Conservation (phyloP, 1,139 yeast genomes). For the Geotrichum siamense region DNA sequence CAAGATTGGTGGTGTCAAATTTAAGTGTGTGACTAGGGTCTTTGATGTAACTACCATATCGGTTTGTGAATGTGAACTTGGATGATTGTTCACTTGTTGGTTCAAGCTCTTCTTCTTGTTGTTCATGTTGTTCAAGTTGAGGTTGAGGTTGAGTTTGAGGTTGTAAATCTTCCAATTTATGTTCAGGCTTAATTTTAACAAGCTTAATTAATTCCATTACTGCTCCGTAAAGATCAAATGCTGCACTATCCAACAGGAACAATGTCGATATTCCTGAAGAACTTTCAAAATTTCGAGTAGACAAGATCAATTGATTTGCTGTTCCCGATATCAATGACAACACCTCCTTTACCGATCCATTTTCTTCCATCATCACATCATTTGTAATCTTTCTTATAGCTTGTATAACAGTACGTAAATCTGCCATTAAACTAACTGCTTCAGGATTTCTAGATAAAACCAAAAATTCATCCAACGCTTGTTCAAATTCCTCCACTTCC, state of each 20-base stretch:
- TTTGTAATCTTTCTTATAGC: constrained; percentile 34
- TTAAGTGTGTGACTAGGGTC: constrained; percentile 2
- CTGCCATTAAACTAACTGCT: constrained; percentile 24
- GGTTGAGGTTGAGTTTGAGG: constrained; percentile 7
- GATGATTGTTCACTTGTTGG: background rate
- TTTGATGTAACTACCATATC: constrained; percentile 2
- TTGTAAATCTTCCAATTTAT: background rate
- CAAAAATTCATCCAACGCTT: constrained; percentile 33
- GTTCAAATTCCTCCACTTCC: constrained; percentile 29
- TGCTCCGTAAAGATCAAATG: constrained; percentile 66
- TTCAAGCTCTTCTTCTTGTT: constrained; percentile 1
- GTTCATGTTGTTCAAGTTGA: background rate
- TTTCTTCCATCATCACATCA: constrained; percentile 36
- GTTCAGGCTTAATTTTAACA: constrained; percentile 41
- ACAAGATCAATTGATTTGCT: constrained; percentile 67
- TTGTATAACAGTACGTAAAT: constrained; percentile 33
- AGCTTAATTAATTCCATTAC: constrained; percentile 61
- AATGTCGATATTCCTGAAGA: constrained; percentile 62
- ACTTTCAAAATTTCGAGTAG: constrained; percentile 68
- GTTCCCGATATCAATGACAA: constrained; percentile 52
- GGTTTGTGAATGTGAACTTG: background rate
- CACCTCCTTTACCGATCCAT: constrained; percentile 27
- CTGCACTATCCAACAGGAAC: constrained; percentile 66
- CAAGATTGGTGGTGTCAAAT: constrained; percentile 2
- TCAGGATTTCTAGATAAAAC: constrained; percentile 27